Base-by-base conservation (phyloP, 1,284 basidiomycete species). In the Ustilago bromivora region DNA sequence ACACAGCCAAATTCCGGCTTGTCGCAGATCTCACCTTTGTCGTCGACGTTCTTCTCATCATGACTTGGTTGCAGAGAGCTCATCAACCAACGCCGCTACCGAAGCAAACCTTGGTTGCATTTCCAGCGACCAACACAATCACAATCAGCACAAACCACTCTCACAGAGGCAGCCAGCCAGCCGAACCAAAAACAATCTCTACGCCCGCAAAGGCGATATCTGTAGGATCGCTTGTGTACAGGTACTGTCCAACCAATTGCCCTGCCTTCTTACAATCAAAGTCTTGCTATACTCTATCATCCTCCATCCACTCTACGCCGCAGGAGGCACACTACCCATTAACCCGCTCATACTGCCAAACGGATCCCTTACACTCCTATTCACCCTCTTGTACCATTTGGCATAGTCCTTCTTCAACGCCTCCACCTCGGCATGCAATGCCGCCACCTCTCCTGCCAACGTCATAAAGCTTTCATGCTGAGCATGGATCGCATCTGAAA, bases 391-490 rank as follows among this genome's bases (percentile, higher is more conserved):
- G 64, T 85, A 86, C 84, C 84, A 86, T 40, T 73, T 75, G 0
- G 77, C 69, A 60, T 84, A 86, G 51, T 85, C 83, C 57, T 72
- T 80, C 66, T 84, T 84, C 12, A 86, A 55, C 31, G 63, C 66
- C 4, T 86, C 83, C 23, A 86, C 78, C 57, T 86, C 84, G 1
- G 76, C 71, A 57, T 86, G 84, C 51, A 86, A 54, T 2, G 58
- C 69, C 2, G 83, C 83, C 15, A 86, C 82, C 51, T 84, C 70
- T 31, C 73, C 72, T n/a, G 85, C 84, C 34, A 86, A 53, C 10
- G 76, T 72, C 84, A 86, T 85, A 53, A 86, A 85, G 23, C 71
- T 76, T 12, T 76, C 64, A 53, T 86, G 83, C 57, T 86, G 85
- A 3, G 80, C 71, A 6, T 79, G 76, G 57, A 86, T 84, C 4